A percentile compares a stretch with the other conserved stretches of the same genome.
phyloP scores from a whole-genome alignment of 2,329 filamentous ascomycete genomes.

The Aspergillus sp. region DNA sequence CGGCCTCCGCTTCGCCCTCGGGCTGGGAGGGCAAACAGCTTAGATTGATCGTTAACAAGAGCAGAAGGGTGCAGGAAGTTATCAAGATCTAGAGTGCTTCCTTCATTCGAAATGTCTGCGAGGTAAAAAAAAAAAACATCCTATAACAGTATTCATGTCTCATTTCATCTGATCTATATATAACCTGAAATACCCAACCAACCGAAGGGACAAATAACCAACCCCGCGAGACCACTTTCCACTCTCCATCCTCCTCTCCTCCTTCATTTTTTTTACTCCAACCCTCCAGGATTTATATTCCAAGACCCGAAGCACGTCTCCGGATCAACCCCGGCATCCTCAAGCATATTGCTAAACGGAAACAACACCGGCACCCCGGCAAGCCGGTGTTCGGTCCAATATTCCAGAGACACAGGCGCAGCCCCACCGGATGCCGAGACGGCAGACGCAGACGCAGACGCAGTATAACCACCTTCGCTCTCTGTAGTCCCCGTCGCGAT shows the following conservation, averaged over 20 bases:
- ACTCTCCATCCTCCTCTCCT: too few relatives aligned
- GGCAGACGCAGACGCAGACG: not conserved
- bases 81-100: slow-evolving; percentile 50
- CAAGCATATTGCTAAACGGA: slow-evolving; percentile 2
- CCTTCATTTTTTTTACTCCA: not conserved
- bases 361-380: not conserved
- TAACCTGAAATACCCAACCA: not conserved
- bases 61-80: slow-evolving; percentile 64
- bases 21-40: slow-evolving; percentile 61
- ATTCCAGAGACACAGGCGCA: not conserved
- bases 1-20: slow-evolving; percentile 21
- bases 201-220: not conserved
- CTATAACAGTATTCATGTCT: not conserved
- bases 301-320: slow-evolving; percentile 5
- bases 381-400: not conserved
- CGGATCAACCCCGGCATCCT: slow-evolving; percentile 2
- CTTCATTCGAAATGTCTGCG: not conserved
- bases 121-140: not conserved
- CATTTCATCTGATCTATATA: not conserved
- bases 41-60: slow-evolving; percentile 63
- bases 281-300: not conserved
- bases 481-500: not conserved
- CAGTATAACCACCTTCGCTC: not conserved
- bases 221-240: not conserved
- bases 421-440: too few relatives aligned